Percentiles rank a stretch among this genome's conserved stretches.
These are phyloP conservation scores for Ogataea ramenticola DNA, from an alignment of 805 yeast genomes.

Conservation along the genomic window DNA sequence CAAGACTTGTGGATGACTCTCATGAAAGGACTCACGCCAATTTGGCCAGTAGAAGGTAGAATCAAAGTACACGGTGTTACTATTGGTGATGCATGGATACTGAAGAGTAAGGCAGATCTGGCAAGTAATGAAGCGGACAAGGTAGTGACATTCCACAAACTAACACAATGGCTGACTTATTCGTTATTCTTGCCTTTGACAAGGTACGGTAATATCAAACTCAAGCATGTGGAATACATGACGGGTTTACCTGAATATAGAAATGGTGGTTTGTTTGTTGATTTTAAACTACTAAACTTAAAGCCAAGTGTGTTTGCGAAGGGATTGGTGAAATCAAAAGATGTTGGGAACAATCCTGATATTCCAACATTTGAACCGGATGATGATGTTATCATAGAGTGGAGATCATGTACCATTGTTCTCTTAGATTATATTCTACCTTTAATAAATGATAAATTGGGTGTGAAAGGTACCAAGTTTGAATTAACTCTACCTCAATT, in stretches of 20 bases:
- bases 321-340: constrained; percentile 31
- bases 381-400: constrained; percentile 57
- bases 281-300: constrained; percentile 41
- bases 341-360: constrained; percentile 18
- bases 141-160: constrained; percentile 56
- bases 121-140: constrained; percentile 25
- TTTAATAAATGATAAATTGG: constrained; percentile 39
- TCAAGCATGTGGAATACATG: constrained; percentile 32
- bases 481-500: constrained; percentile 45
- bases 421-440: constrained; percentile 47
- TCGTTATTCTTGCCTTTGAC: constrained; percentile 49
- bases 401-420: constrained; percentile 59
- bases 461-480: constrained; percentile 21
- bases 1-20: constrained; percentile 45
- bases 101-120: constrained; percentile 23
- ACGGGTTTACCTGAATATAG: constrained; percentile 58
- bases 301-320: constrained; percentile 31
- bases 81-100: constrained; percentile 59
- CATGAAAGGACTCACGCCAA: constrained; percentile 47
- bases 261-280: constrained; percentile 59
- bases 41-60: constrained; percentile 57
- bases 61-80: constrained; percentile 41
- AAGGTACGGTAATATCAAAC: constrained; percentile 34
- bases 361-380: constrained; percentile 47
- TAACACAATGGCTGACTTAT: constrained; percentile 63